Percentiles rank a stretch among this genome's conserved stretches.
These are phyloP conservation scores for Sclerotinia minor DNA, from an alignment of 2,329 filamentous ascomycete species.

Conservation along the genomic window DNA sequence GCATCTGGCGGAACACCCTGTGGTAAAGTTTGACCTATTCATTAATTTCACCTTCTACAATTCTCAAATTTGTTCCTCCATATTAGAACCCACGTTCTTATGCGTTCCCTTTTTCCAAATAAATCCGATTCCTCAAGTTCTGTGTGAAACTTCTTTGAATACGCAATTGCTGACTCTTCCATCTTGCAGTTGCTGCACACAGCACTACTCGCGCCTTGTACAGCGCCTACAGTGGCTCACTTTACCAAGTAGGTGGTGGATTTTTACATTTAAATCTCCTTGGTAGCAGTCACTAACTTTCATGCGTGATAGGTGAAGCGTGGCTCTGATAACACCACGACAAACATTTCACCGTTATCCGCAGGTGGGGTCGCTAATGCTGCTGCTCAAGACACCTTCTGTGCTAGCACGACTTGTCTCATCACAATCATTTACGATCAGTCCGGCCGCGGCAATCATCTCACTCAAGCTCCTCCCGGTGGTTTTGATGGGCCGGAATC, in stretches of 20 bases:
- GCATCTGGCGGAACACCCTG: slow-evolving; percentile 59
- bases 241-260: slow-evolving; percentile 51
- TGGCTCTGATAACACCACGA: slow-evolving; percentile 49
- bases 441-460: slow-evolving; percentile 60
- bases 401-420: slow-evolving; percentile 59
- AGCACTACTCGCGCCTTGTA: slow-evolving; percentile 65
- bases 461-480: slow-evolving; percentile 61
- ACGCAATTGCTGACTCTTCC: not conserved
- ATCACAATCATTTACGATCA: slow-evolving; percentile 68
- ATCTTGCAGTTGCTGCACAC: slow-evolving; percentile 54
- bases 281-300: not conserved
- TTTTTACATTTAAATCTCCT: not conserved
- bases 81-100: not conserved
- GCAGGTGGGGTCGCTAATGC: slow-evolving; percentile 64
- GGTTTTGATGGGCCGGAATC: slow-evolving; percentile 56
- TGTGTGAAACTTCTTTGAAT: not conserved
- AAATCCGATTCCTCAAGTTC: too few relatives aligned
- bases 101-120: not conserved
- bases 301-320: slow-evolving; percentile 49
- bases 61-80: not conserved
- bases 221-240: slow-evolving; percentile 51
- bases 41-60: too few relatives aligned
- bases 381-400: slow-evolving; percentile 61
- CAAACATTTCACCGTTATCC: slow-evolving; percentile 46
- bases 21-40: slow-evolving; percentile 10